These are phyloP conservation scores for Botryotinia convoluta DNA, from an alignment of 2,329 filamentous ascomycete species.

Conservation along the genomic window DNA sequence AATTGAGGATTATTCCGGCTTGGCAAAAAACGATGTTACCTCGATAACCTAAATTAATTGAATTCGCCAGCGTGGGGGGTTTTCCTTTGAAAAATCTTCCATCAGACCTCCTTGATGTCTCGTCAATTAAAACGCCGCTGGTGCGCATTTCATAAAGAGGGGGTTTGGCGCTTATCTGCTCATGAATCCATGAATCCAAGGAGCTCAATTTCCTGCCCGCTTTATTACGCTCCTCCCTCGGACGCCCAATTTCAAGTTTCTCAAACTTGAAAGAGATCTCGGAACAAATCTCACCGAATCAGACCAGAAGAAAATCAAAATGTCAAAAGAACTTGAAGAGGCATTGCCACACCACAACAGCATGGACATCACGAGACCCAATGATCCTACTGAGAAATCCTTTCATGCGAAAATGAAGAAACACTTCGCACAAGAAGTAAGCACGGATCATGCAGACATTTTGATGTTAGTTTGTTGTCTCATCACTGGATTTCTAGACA, in stretches of 20 bases:
- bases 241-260: neutral
- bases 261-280: neutral
- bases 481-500: conserved; percentile 75
- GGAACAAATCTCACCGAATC: neutral
- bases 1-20: neutral
- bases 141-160: conserved; percentile 8
- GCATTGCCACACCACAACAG: conserved; percentile 5
- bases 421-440: conserved; percentile 14
- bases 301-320: neutral
- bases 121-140: neutral
- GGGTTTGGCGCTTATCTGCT: conserved; percentile 13
- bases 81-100: neutral
- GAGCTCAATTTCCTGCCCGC: neutral
- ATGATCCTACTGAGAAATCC: neutral
- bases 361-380: neutral
- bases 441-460: conserved; percentile 17
- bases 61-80: neutral
- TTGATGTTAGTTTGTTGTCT: conserved; percentile 66
- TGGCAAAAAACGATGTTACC: conserved; percentile 11
- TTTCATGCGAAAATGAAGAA: conserved; percentile 7
- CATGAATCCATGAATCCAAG: conserved; percentile 9
- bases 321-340: conserved; percentile 2
- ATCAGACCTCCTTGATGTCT: neutral
- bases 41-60: neutral
- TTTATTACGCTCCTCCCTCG: neutral